These are phyloP conservation scores for Phytophthora meadii DNA, from an alignment of 352 stramenopile species.

Conservation along the genomic window DNA sequence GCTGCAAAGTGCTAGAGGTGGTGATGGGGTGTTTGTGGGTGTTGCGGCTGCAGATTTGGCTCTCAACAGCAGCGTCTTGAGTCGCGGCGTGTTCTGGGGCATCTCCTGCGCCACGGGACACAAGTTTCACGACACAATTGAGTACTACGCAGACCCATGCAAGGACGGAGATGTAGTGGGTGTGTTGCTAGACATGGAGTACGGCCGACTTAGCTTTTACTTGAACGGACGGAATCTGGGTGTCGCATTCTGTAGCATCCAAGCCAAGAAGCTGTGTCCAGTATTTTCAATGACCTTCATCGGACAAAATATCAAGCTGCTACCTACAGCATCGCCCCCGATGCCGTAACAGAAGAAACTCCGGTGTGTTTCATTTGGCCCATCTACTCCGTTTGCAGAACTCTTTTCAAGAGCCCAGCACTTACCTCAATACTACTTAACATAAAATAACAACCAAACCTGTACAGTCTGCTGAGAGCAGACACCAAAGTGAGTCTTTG, in stretches of 20 bases:
- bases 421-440: constrained; percentile 12
- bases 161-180: constrained; percentile 79
- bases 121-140: constrained; percentile 79
- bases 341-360: constrained; percentile 32
- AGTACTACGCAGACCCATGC: constrained; percentile 78
- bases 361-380: constrained; percentile 17
- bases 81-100: constrained; percentile 75
- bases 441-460: constrained; percentile 26
- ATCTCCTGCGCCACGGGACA: constrained; percentile 78
- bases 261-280: constrained; percentile 62
- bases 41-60: constrained; percentile 61
- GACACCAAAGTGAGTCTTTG: background rate
- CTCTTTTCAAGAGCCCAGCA: constrained; percentile 11
- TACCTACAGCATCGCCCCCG: constrained; percentile 61
- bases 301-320: constrained; percentile 70
- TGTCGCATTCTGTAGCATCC: constrained; percentile 72
- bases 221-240: constrained; percentile 80
- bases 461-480: constrained; percentile 1
- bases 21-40: constrained; percentile 79
- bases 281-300: constrained; percentile 78
- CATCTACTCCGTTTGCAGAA: constrained; percentile 9
- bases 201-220: constrained; percentile 78
- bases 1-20: constrained; percentile 52
- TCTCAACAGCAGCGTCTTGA: constrained; percentile 66
- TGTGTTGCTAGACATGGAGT: constrained; percentile 80